These are phyloP conservation scores for Microsporum audouinii DNA, from an alignment of 2,329 filamentous ascomycete genomes.

Conservation along the genomic window DNA sequence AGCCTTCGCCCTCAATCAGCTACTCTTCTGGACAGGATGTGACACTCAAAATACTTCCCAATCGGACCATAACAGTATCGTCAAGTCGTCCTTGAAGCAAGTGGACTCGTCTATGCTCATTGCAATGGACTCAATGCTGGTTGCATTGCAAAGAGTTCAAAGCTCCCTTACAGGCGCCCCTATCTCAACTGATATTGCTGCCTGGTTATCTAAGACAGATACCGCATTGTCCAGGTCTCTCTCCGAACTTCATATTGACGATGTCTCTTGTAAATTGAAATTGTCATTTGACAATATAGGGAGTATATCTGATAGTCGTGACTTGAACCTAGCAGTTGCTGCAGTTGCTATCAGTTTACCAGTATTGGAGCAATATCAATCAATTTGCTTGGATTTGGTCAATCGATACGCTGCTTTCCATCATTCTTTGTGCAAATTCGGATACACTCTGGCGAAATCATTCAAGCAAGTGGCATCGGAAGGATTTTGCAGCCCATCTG, in stretches of 20 bases:
- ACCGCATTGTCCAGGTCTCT: constrained; percentile 44
- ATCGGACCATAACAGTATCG: background rate
- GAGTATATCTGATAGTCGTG: constrained; percentile 30
- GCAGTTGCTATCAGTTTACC: constrained; percentile 54
- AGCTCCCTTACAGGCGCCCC: constrained; percentile 46
- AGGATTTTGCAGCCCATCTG: constrained; percentile 83
- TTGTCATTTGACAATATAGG: constrained; percentile 38
- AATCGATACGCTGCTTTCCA: constrained; percentile 54
- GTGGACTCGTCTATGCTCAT: constrained; percentile 51
- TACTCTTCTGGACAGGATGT: constrained; percentile 51
- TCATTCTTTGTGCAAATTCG: constrained; percentile 58
- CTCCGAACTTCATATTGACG: constrained; percentile 47
- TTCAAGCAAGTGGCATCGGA: constrained; percentile 70
- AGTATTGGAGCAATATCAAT: constrained; percentile 61
- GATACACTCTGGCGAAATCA: constrained; percentile 61
- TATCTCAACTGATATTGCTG: constrained; percentile 47
- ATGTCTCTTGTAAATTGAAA: constrained; percentile 41
- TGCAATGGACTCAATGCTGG: constrained; percentile 63
- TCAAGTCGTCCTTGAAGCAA: constrained; percentile 24
- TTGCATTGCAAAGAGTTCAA: constrained; percentile 63
- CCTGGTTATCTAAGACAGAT: constrained; percentile 52
- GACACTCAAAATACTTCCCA: constrained; percentile 16
- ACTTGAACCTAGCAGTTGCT: constrained; percentile 41
- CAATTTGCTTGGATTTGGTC: constrained; percentile 49
- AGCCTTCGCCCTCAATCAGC: constrained; percentile 53